Percentiles rank a stretch among this genome's conserved stretches.
Evolutionary conservation across 257 asterid genomes (phyloP).

Genomic region (Solanum appendiculatum): DNA sequence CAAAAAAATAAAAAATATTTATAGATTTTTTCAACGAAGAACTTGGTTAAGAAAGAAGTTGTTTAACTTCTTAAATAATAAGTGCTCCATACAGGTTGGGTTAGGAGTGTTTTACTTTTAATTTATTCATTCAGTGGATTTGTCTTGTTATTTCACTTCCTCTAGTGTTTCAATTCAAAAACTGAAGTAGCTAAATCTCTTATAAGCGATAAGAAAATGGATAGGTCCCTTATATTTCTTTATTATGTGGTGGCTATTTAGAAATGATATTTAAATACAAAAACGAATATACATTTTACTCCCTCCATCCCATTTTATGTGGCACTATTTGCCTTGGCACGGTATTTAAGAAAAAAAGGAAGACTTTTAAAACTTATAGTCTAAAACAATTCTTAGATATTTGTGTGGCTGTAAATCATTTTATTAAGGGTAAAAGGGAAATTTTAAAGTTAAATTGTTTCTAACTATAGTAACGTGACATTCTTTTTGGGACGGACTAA

Average conservation of each 20-base stretch:
- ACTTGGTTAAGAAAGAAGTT: not conserved
- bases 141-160: not conserved
- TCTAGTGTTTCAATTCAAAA: not conserved
- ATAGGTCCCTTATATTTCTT: not conserved
- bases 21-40: not conserved
- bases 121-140: not conserved
- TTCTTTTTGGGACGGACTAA: not conserved
- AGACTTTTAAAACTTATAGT: not conserved
- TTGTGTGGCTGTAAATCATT: not conserved
- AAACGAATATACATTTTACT: not conserved
- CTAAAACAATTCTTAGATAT: too few species aligned
- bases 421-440: too few species aligned
- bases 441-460: too few species aligned
- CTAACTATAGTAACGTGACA: not conserved
- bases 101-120: not conserved
- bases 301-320: not conserved
- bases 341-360: too few species aligned
- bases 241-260: not conserved
- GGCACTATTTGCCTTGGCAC: not conserved
- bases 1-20: not conserved
- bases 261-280: not conserved
- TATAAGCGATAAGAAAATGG: not conserved
- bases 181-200: not conserved
- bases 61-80: not conserved
- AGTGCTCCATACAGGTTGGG: not conserved